These are phyloP conservation scores for Zymoseptoria crescenta DNA, from an alignment of 2,329 filamentous ascomycete species.

Conservation along the genomic window DNA sequence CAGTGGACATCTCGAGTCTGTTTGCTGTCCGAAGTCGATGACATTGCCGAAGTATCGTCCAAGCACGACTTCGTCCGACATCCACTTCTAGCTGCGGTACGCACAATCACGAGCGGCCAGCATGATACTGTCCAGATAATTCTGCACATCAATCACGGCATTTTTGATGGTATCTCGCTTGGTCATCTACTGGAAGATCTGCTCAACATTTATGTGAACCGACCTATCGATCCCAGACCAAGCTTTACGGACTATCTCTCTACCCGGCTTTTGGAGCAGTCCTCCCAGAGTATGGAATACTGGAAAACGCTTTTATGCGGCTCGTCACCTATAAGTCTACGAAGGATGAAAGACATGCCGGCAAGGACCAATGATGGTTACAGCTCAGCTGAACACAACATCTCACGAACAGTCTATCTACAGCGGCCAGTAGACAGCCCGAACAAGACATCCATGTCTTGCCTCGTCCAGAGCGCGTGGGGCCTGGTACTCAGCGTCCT, in stretches of 20 bases:
- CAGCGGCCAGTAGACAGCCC: not conserved
- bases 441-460: not conserved
- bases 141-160: not conserved
- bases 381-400: not conserved
- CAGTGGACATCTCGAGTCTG: not conserved
- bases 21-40: not conserved
- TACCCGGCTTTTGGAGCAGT: not conserved
- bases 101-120: not conserved
- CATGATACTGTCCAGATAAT: not conserved
- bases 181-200: not conserved
- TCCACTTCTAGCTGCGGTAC: not conserved
- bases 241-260: not conserved
- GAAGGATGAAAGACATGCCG: not conserved
- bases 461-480: not conserved
- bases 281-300: not conserved
- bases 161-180: not conserved
- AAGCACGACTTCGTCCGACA: slow-evolving; percentile 1
- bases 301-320: not conserved
- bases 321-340: not conserved
- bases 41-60: not conserved
- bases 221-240: not conserved
- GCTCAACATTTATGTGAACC: not conserved
- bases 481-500: not conserved
- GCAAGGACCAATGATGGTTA: not conserved
- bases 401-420: not conserved